These are phyloP conservation scores for Mycena haematopus DNA, from an alignment of 768 basidiomycete species.

Conservation along the genomic window DNA sequence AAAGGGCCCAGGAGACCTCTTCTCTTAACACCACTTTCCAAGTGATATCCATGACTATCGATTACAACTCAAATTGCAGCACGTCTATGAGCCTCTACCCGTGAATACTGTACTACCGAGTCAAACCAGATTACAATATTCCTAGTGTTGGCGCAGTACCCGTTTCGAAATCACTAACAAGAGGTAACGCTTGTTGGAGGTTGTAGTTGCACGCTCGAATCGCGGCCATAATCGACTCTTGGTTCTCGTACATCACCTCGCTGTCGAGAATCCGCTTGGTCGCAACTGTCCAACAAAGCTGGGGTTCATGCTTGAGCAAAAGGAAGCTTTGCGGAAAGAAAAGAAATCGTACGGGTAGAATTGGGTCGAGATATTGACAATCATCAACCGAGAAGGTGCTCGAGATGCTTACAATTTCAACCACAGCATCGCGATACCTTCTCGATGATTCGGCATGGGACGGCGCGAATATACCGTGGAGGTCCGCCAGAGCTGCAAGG, in stretches of 20 bases:
- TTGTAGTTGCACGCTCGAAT: conserved; percentile 29
- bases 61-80: too few species aligned
- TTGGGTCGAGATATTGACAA: conserved; percentile 27
- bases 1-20: too few species aligned
- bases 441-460: conserved; percentile 25
- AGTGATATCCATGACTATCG: too few species aligned
- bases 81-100: too few species aligned
- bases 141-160: not conserved
- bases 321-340: not conserved
- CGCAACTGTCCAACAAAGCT: conserved; percentile 30
- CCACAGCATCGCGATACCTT: conserved; percentile 23
- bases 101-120: too few species aligned
- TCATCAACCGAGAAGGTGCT: conserved; percentile 28
- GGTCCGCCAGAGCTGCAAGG: conserved; percentile 25
- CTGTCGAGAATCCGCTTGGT: conserved; percentile 26
- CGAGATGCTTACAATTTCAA: conserved; percentile 28
- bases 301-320: not conserved
- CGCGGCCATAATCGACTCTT: conserved; percentile 25
- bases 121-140: too few species aligned
- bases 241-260: conserved; percentile 28
- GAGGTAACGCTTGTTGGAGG: conserved; percentile 20
- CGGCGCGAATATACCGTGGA: conserved; percentile 28
- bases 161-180: conserved; percentile 22
- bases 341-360: conserved; percentile 20
- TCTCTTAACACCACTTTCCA: too few species aligned